Conservation (phyloP, 306 rosid species). For the Rosa lucieae region DNA sequence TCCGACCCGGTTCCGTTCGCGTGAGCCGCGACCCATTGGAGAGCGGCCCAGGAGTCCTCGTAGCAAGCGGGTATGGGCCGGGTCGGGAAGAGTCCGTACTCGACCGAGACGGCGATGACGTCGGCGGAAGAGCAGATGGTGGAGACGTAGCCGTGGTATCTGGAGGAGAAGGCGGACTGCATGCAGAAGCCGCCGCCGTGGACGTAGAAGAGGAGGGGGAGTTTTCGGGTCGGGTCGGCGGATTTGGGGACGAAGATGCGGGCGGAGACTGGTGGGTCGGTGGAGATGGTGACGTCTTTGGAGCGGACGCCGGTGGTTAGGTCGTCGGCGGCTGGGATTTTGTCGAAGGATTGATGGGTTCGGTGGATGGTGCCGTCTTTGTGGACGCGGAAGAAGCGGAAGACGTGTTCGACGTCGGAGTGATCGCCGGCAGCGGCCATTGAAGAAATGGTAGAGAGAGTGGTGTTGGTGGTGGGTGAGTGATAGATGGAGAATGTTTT, state of each 20-base stretch:
- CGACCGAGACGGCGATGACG: slow-evolving; percentile 40
- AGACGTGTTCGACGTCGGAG: slow-evolving; percentile 5
- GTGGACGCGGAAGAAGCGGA: slow-evolving; percentile 32
- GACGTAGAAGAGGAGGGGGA: slow-evolving; percentile 36
- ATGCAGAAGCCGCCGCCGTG: slow-evolving; percentile 49
- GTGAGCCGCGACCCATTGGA: slow-evolving; percentile 50
- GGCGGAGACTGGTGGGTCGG: slow-evolving; percentile 34
- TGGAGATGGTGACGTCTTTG: slow-evolving; percentile 34
- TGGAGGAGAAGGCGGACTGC: slow-evolving; percentile 30
- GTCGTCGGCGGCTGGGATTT: slow-evolving; percentile 30
- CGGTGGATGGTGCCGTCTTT: not conserved
- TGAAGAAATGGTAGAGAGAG: not conserved
- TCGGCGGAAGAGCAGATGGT: slow-evolving; percentile 15
- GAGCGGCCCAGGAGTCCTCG: slow-evolving; percentile 50
- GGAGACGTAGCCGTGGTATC: slow-evolving; percentile 26
- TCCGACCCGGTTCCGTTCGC: slow-evolving; percentile 35
- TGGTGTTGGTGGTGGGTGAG: not conserved
- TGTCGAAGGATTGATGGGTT: not conserved
- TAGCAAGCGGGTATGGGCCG: slow-evolving; percentile 37
- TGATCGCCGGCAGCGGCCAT: not conserved
- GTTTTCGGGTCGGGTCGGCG: slow-evolving; percentile 1
- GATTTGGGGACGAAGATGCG: slow-evolving; percentile 32
- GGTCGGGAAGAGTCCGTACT: slow-evolving; percentile 43
- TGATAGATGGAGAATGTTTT: not conserved
- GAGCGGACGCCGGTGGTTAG: slow-evolving; percentile 20